These are phyloP conservation scores for Ganoderma lucidum DNA, from an alignment of 1,284 basidiomycete species.

Conservation along the genomic window DNA sequence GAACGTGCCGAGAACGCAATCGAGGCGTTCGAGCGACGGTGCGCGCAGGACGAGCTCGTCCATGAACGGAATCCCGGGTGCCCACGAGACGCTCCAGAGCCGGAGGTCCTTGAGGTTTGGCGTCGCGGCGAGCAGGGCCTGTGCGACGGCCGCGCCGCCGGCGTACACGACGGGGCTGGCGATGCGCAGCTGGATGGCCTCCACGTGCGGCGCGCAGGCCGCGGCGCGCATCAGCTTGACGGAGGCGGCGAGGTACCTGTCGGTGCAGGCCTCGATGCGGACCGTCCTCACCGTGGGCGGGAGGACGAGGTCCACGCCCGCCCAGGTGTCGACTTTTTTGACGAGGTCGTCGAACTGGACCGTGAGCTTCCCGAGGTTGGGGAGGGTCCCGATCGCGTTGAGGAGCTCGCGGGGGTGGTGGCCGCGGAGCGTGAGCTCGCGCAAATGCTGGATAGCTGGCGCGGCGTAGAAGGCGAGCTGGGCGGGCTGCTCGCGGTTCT, in stretches of 20 bases:
- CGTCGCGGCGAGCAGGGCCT: not conserved
- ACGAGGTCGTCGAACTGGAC: slow-evolving; percentile 2
- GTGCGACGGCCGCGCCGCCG: not conserved
- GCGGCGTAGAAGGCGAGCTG: not conserved
- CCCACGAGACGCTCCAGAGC: not conserved
- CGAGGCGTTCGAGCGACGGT: not conserved
- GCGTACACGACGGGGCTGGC: not conserved
- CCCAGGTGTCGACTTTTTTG: not conserved
- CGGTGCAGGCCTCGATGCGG: slow-evolving; percentile 1
- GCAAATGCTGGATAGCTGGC: not conserved
- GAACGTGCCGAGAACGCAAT: not conserved
- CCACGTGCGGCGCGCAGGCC: not conserved
- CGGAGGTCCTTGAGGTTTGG: not conserved
- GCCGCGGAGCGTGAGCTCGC: not conserved
- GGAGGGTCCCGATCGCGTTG: not conserved
- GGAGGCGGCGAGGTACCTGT: not conserved
- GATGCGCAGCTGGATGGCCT: not conserved
- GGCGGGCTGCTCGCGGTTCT: slow-evolving; percentile 5
- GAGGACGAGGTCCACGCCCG: not conserved
- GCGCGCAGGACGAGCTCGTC: not conserved
- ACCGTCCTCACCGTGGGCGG: not conserved
- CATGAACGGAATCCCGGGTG: not conserved
- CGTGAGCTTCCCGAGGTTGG: not conserved
- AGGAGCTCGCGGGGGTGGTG: slow-evolving; percentile 1
- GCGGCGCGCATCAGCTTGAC: not conserved